Base-by-base conservation (phyloP, 2,329 filamentous ascomycete species). In the Penicillium palitans region DNA sequence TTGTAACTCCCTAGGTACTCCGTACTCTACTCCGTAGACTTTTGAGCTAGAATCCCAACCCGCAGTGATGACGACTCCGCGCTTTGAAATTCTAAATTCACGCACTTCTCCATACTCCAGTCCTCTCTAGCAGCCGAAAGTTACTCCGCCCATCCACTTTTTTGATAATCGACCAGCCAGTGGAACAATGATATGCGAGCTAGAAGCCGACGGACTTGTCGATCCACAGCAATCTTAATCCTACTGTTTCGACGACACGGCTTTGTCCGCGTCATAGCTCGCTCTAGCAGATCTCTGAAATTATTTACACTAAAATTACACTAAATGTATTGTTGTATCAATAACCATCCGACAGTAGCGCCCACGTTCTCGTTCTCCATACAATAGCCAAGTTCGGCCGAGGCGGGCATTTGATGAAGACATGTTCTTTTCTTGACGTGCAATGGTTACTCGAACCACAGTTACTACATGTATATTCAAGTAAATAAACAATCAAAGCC, bases 141-240 rank as follows among this genome's bases (percentile, higher is more conserved):
- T 12, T n/a, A 17, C 37, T 25, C 44, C 25, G 25, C n/a, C n/a
- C 37, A 55, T 21, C 45, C 52, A 50, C 45, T 27, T 31, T 54
- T 50, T 35, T 5, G 45, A 50, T 25, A 19, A 29, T 35, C 4
- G 6, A 3, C 19, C 10, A 40, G 12, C 29, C 25, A 40, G 40
- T 57, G 19, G 17, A 52, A 64, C 46, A 52, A 31, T 46, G 55
- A 62, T 58, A 57, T 46, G 46, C 51, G 41, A 24, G 35, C 48
- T 55, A 49, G 17, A 59, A 42, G 50, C 19, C 40, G 37, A 24
- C 37, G 24, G 45, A 12, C 45, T 45, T 15, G 55, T 56, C 55
- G 61, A 63, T 65, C 62, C 33, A 55, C 57, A 55, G 56, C 44
- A 64, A 63, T 65, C 60, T 65, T 60, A 59, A 52, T 61, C 21